Percentiles rank a stretch among this genome's conserved stretches.
phyloP scores from a whole-genome alignment of 352 stramenopile genomes.

The Hyaloperonospora brassicae region DNA sequence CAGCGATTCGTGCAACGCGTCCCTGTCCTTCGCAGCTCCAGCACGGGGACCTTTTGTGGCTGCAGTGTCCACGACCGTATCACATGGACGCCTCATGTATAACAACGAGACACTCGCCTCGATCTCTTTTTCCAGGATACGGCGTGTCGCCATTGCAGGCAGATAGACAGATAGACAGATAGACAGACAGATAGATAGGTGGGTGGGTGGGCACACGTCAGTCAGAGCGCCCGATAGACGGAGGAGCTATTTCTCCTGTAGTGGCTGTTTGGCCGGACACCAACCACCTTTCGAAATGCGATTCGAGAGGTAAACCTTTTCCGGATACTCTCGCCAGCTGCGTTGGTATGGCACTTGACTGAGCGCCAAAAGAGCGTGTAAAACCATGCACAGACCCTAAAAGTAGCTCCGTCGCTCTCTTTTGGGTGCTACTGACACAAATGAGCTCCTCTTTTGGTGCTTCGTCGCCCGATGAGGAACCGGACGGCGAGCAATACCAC shows the following conservation, averaged over 20 bases:
- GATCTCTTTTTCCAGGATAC: conserved; percentile 47
- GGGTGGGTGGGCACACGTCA: not conserved
- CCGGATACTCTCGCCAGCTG: not conserved
- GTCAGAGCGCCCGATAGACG: not conserved
- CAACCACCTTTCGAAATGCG: conserved; percentile 32
- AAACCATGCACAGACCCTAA: no score
- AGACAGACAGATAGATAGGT: no score
- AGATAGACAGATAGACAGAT: no score
- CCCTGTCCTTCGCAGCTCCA: conserved; percentile 4
- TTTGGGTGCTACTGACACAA: no score
- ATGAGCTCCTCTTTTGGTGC: no score
- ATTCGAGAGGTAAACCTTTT: conserved; percentile 11
- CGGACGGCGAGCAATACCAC: no score
- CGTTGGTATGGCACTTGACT: no score
- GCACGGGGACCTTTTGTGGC: conserved; percentile 2
- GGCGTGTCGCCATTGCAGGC: conserved; percentile 6
- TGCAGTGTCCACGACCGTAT: not conserved
- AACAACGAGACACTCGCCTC: conserved; percentile 56
- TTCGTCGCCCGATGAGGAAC: no score
- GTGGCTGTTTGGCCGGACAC: conserved; percentile 4
- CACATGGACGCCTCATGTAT: conserved; percentile 44
- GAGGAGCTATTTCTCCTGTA: no score
- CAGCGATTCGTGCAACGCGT: conserved; percentile 30
- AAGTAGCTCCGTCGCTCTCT: no score
- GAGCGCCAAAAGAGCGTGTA: no score